phyloP scores from a whole-genome alignment of 2,329 filamentous ascomycete species.

The Fusarium papillatum region DNA sequence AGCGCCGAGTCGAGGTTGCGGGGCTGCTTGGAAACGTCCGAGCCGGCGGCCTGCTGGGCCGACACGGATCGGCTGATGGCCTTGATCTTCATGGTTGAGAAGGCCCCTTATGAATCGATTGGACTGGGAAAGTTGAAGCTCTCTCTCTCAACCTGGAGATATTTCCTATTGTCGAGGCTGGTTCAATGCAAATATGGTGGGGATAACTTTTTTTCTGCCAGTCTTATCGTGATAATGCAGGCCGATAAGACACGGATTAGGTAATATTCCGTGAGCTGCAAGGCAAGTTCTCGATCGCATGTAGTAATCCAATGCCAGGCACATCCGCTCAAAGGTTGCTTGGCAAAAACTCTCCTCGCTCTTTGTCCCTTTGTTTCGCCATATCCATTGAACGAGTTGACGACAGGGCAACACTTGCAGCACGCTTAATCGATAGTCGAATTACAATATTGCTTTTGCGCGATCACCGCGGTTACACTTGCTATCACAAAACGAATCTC shows the following conservation, averaged over 20 bases:
- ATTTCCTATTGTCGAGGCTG: constrained; percentile 27
- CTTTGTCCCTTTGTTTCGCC: constrained; percentile 16
- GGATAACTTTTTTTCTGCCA: constrained; percentile 48
- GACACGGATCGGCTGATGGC: constrained; percentile 76
- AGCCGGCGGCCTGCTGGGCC: constrained; percentile 76
- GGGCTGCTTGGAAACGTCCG: constrained; percentile 73
- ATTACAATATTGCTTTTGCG: not conserved
- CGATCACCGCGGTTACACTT: constrained; percentile 9
- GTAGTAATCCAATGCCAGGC: constrained; percentile 31
- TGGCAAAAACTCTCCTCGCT: constrained; percentile 41
- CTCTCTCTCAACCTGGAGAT: not conserved
- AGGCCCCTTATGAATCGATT: not conserved
- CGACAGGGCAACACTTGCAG: not conserved
- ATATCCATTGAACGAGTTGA: not conserved
- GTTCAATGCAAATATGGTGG: constrained; percentile 34
- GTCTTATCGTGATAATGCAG: constrained; percentile 37
- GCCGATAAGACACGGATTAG: constrained; percentile 49
- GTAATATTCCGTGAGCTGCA: constrained; percentile 44
- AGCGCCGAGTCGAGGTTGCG: constrained; percentile 86
- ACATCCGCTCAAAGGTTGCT: not conserved
- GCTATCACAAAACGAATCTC: constrained; percentile 11
- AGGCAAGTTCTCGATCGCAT: constrained; percentile 25
- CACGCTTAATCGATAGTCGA: not conserved
- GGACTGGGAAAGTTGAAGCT: not conserved
- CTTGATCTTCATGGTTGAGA: constrained; percentile 68